Conservation (phyloP, 1,284 basidiomycete species). For the Moesziomyces sp. region DNA sequence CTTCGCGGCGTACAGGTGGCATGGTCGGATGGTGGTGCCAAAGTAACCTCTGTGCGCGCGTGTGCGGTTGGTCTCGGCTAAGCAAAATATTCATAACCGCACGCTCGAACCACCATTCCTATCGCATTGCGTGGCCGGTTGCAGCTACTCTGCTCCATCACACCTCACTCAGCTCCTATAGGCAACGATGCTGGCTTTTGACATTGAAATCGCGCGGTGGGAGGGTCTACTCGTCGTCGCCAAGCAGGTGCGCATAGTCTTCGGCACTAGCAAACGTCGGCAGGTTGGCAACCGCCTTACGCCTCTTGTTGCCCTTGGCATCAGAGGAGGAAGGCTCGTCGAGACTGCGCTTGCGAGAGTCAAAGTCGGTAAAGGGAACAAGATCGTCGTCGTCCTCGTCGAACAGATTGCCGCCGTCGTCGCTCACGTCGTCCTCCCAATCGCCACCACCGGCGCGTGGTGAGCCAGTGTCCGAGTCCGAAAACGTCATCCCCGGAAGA, state of each 20-base stretch:
- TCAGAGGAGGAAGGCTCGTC: slow-evolving; percentile 7
- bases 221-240: slow-evolving; percentile 70
- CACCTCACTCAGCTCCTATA: no score
- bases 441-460: slow-evolving; percentile 3
- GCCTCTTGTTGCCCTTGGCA: slow-evolving; percentile 70
- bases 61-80: no score
- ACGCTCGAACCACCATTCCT: no score
- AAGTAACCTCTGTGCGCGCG: no score
- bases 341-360: slow-evolving; percentile 19
- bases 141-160: no score
- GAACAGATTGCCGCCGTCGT: slow-evolving; percentile 56
- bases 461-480: background rate
- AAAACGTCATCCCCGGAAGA: background rate
- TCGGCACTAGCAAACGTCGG: slow-evolving; percentile 94
- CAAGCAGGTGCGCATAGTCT: slow-evolving; percentile 90
- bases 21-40: no score
- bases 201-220: no score
- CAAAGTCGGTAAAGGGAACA: slow-evolving; percentile 58
- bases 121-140: no score
- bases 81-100: no score
- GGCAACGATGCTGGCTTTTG: no score
- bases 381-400: slow-evolving; percentile 67
- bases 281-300: slow-evolving; percentile 75
- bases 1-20: slow-evolving; percentile 1
- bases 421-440: slow-evolving; percentile 39